Evolutionary conservation across 139 green algal species (phyloP).

Genomic region (Spirogloea muscicola): DNA sequence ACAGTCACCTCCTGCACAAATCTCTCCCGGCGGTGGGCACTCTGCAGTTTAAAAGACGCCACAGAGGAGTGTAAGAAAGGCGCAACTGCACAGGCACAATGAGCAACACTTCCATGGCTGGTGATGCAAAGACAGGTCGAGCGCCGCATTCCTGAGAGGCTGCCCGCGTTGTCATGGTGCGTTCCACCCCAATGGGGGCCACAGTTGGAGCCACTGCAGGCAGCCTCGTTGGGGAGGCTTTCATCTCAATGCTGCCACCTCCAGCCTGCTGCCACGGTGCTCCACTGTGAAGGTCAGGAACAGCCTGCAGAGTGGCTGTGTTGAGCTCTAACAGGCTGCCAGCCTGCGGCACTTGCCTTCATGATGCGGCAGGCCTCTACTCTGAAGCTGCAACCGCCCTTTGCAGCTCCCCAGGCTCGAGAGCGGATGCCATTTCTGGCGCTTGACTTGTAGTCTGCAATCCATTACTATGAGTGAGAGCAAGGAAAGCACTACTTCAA

Average conservation of each 20-base stretch:
- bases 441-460: slow-evolving; percentile 59
- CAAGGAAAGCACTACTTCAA: too few relatives aligned
- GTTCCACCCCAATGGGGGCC: slow-evolving; percentile 59
- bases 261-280: neutral
- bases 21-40: slow-evolving; percentile 8
- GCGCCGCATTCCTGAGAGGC: neutral
- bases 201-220: slow-evolving; percentile 68
- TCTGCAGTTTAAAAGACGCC: slow-evolving; percentile 9
- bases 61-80: slow-evolving; percentile 1
- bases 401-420: slow-evolving; percentile 65
- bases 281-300: neutral
- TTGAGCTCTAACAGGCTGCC: neutral
- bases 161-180: slow-evolving; percentile 68
- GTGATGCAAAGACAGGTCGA: neutral
- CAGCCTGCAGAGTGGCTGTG: neutral
- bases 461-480: too few relatives aligned
- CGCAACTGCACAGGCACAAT: slow-evolving; percentile 1
- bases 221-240: slow-evolving; percentile 48
- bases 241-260: slow-evolving; percentile 58
- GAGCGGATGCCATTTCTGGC: slow-evolving; percentile 74
- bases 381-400: slow-evolving; percentile 21
- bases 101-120: slow-evolving; percentile 20
- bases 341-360: slow-evolving; percentile 34
- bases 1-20: slow-evolving; percentile 75
- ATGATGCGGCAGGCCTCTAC: slow-evolving; percentile 74